phyloP scores from a whole-genome alignment of 2,329 filamentous ascomycete species.

The Pseudodiploospora longispora region DNA sequence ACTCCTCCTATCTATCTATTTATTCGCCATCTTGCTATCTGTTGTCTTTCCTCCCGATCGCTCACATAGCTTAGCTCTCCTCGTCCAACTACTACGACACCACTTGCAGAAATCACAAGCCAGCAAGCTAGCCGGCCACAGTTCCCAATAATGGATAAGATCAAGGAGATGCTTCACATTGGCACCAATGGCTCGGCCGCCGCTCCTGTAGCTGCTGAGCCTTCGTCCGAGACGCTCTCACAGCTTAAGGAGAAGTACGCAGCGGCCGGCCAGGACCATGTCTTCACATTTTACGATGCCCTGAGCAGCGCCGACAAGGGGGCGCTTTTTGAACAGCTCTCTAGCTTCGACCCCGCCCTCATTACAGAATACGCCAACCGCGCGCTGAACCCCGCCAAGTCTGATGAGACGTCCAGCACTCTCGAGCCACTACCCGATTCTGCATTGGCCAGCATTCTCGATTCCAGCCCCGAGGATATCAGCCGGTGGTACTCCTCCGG shows the following conservation, averaged over 20 bases:
- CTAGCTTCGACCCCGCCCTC: conserved; percentile 70
- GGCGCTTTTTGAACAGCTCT: conserved; percentile 72
- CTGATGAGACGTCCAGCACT: conserved; percentile 43
- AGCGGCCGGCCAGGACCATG: conserved; percentile 69
- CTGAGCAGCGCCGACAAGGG: conserved; percentile 67
- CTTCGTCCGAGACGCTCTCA: conserved; percentile 57
- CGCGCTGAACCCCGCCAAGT: conserved; percentile 69
- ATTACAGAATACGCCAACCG: conserved; percentile 82
- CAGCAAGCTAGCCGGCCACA: too few species aligned
- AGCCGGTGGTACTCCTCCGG: conserved; percentile 77
- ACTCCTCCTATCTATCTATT: too few species aligned
- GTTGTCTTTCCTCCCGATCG: too few species aligned
- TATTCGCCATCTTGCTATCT: too few species aligned
- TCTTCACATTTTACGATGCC: conserved; percentile 76
- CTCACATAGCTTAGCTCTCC: too few species aligned
- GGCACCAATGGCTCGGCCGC: conserved; percentile 21
- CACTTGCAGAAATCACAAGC: too few species aligned
- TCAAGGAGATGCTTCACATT: conserved; percentile 35
- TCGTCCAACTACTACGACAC: too few species aligned
- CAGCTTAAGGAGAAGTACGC: conserved; percentile 65
- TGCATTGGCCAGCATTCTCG: conserved; percentile 83
- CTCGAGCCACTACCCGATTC: conserved; percentile 85
- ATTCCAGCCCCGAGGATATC: conserved; percentile 72
- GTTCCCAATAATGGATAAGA: conserved; percentile 30
- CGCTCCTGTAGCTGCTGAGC: conserved; percentile 33